Base-by-base conservation (phyloP, 768 basidiomycete genomes). In the Suillus subluteus region DNA sequence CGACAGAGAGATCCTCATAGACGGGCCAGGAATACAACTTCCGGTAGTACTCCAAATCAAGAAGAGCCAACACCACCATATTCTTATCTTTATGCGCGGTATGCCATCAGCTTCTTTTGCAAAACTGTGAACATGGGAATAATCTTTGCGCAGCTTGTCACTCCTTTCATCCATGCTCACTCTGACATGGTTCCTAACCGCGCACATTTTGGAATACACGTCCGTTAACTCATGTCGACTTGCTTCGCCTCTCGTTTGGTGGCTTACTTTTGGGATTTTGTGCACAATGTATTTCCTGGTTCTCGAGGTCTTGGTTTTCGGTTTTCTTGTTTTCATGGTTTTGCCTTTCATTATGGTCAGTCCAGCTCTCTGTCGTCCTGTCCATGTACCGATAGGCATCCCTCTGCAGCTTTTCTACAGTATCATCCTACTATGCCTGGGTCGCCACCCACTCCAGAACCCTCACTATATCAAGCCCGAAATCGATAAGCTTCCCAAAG, bases 211-310 rank as follows among this genome's bases (percentile, higher is more conserved):
- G 64, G 84, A 88, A 67, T 95, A 94, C 72, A 91, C 91, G 18
- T 91, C 92, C 9, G 79, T 92, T 37, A 81, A 88, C 68, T 86
- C 88, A 18, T 95, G 94, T 66, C 89, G 94, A 23, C 78, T 82
- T 65, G 81, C 90, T 0, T 86, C 93, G 15, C 94, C 94, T 9
- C 90, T 94, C 69, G 79, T 95, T 41, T 95, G 93, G 93, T 95
- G 92, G 91, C 85, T 94, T 56, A 87, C 86, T 26, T 94, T 95
- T 74, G 89, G 87, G 43, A 89, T 95, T 70, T 79, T 95, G 16
- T 88, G 90, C 77, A 86, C 91, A 50, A 88, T 91, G 81, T 95
- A 95, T 73, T 71, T 94, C 64, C 88, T 91, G 82, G 83, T 88
- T 38, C 76, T 87, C 50, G 88, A 95, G 76, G 88, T 95, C 59